Percentiles rank a stretch among this genome's conserved stretches.
Conservation (phyloP, 305 asterid genomes). For the Withania somnifera region DNA sequence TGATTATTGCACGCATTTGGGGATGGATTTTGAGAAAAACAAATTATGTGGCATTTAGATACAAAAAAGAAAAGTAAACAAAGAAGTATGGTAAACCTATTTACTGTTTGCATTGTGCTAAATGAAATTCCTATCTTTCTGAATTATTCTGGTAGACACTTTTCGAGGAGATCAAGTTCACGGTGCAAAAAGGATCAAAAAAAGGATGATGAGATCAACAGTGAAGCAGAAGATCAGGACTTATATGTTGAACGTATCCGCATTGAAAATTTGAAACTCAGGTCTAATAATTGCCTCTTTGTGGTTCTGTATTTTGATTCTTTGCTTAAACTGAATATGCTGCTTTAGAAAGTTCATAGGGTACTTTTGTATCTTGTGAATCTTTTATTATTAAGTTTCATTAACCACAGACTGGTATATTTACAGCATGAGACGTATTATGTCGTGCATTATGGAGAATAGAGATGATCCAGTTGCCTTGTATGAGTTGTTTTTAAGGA, state of each 20-base stretch:
- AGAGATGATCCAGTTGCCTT: too few relatives aligned
- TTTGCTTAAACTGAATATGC: not conserved
- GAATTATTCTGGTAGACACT: slow-evolving; percentile 24
- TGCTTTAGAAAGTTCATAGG: not conserved
- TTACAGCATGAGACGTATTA: not conserved
- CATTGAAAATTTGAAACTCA: slow-evolving; percentile 70
- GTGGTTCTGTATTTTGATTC: not conserved
- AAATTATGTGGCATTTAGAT: slow-evolving; percentile 19
- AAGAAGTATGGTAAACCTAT: not conserved
- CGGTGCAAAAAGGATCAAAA: slow-evolving; percentile 29
- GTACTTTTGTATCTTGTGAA: not conserved
- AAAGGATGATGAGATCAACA: slow-evolving; percentile 36
- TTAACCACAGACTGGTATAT: not conserved
- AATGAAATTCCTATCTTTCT: not conserved
- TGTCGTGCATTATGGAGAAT: too few relatives aligned
- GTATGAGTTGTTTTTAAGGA: too few relatives aligned
- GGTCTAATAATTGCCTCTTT: slow-evolving; percentile 29
- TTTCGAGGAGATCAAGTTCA: slow-evolving; percentile 45
- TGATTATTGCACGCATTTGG: slow-evolving; percentile 65
- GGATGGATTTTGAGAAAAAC: slow-evolving; percentile 58
- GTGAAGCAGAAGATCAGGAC: slow-evolving; percentile 39
- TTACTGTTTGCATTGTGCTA: not conserved
- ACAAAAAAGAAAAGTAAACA: too few relatives aligned
- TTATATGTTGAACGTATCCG: slow-evolving; percentile 80
- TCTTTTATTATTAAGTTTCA: not conserved